Evolutionary conservation across 2,329 filamentous ascomycete genomes (phyloP).

Genomic region (Chrysoporthe deuterocubensis): DNA sequence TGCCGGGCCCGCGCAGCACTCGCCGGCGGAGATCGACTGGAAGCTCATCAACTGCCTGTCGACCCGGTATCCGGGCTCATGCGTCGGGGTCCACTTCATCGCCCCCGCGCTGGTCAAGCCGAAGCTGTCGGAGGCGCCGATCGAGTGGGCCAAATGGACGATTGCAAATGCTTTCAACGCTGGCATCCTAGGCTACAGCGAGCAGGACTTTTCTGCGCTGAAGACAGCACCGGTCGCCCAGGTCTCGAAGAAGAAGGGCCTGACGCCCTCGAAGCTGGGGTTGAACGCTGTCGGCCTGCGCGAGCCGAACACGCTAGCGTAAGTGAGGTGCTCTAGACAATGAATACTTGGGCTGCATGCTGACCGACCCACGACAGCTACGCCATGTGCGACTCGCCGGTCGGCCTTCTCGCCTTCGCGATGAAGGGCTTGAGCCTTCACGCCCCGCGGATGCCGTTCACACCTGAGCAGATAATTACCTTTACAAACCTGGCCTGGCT

Average conservation of each 20-base stretch:
- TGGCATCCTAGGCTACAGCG: slow-evolving; percentile 59
- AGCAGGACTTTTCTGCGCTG: slow-evolving; percentile 54
- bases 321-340: neutral
- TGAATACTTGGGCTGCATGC: neutral
- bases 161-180: slow-evolving; percentile 54
- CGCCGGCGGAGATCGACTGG: slow-evolving; percentile 56
- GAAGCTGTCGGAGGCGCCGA: slow-evolving; percentile 45
- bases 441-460: slow-evolving; percentile 46
- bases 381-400: slow-evolving; percentile 65
- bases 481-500: slow-evolving; percentile 68
- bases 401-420: slow-evolving; percentile 60
- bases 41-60: slow-evolving; percentile 54
- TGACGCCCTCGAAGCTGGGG: slow-evolving; percentile 34
- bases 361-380: slow-evolving; percentile 41
- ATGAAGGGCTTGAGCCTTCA: slow-evolving; percentile 50
- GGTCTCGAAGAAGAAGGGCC: slow-evolving; percentile 27
- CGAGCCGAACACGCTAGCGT: slow-evolving; percentile 58
- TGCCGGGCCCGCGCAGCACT: slow-evolving; percentile 50
- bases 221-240: slow-evolving; percentile 33
- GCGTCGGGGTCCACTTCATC: slow-evolving; percentile 64
- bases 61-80: slow-evolving; percentile 50
- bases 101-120: slow-evolving; percentile 60
- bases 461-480: slow-evolving; percentile 60
- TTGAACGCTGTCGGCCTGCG: slow-evolving; percentile 38
- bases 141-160: slow-evolving; percentile 60